These are phyloP conservation scores for Ochromonas danica DNA, from an alignment of 108 stramenopile genomes.

Conservation along the genomic window DNA sequence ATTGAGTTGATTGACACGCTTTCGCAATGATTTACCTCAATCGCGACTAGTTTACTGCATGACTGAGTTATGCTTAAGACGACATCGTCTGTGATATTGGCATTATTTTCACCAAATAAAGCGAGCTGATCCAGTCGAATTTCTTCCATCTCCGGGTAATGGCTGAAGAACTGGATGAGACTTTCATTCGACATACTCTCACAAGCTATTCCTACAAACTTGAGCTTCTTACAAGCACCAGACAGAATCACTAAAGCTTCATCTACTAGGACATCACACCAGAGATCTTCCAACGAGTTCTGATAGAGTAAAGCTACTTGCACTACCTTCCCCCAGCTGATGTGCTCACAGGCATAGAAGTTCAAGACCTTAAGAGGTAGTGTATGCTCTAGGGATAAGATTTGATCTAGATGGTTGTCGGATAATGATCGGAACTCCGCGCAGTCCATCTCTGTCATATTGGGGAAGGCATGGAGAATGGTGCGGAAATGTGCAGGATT, in stretches of 20 bases:
- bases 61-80: too few species aligned
- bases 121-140: slow-evolving; percentile 9
- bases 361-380: slow-evolving; percentile 5
- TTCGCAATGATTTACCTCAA: too few species aligned
- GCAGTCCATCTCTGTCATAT: slow-evolving; percentile 1
- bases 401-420: background rate
- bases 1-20: too few species aligned
- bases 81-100: too few species aligned
- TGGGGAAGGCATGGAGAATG: background rate
- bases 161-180: slow-evolving; percentile 1
- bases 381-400: background rate
- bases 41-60: too few species aligned
- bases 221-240: slow-evolving; percentile 1
- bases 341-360: slow-evolving; percentile 9
- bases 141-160: slow-evolving; percentile 5
- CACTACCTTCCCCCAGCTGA: slow-evolving; percentile 5
- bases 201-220: slow-evolving; percentile 6
- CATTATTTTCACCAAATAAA: too few species aligned
- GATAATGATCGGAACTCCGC: slow-evolving; percentile 1
- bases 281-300: background rate
- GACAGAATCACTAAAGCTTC: slow-evolving; percentile 5
- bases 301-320: slow-evolving; percentile 1
- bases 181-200: slow-evolving; percentile 1
- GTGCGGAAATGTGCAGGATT: slow-evolving; percentile 9
- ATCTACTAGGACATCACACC: background rate